Evolutionary conservation across 2,329 filamentous ascomycete species (phyloP).

Genomic region (Chrysoporthe puriensis): DNA sequence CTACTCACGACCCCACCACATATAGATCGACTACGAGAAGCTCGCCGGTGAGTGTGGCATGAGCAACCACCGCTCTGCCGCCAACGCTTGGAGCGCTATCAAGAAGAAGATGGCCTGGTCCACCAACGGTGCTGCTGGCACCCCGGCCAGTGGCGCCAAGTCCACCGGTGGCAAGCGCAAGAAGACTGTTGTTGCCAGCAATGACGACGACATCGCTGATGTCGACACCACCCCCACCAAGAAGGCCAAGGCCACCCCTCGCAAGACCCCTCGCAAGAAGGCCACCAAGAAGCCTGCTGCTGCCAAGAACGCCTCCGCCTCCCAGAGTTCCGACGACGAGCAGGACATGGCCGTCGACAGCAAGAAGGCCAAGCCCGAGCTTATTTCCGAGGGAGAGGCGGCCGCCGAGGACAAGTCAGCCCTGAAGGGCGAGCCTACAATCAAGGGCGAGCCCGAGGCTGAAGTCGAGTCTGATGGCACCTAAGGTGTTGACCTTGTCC

Average conservation of each 20-base stretch:
- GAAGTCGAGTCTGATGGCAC: conserved; percentile 2
- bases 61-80: conserved; percentile 25
- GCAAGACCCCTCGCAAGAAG: conserved; percentile 9
- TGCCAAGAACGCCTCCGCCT: not conserved
- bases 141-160: not conserved
- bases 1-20: not conserved
- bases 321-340: not conserved
- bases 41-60: conserved; percentile 62
- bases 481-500: not conserved
- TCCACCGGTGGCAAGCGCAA: conserved; percentile 24
- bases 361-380: not conserved
- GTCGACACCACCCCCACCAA: conserved; percentile 1
- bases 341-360: not conserved
- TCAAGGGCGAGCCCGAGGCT: conserved; percentile 1
- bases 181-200: conserved; percentile 4
- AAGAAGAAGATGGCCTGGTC: conserved; percentile 28
- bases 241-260: conserved; percentile 9
- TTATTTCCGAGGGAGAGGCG: too few relatives aligned
- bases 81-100: conserved; percentile 27
- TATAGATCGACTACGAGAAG: conserved; percentile 39
- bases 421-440: not conserved
- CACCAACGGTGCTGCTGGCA: not conserved
- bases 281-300: not conserved
- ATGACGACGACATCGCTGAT: not conserved
- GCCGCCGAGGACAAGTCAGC: not conserved